Evolutionary conservation across 176 grass and related monocot species (phyloP), one percentile per base, ranked within the genome.

Genomic region (Urochloa ruziziensis): DNA sequence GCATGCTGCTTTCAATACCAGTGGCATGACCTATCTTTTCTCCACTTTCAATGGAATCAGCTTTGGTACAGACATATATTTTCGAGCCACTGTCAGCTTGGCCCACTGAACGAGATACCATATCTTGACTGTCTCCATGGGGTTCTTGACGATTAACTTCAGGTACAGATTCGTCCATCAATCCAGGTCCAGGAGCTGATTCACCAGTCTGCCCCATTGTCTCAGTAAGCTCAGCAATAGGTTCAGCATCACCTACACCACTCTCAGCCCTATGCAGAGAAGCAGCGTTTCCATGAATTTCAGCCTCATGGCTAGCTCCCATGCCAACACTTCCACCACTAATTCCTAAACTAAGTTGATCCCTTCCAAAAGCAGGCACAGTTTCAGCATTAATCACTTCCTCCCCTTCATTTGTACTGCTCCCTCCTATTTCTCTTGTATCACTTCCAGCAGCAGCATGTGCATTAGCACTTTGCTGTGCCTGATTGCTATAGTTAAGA

Each of bases 271-370:
- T 95, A 74, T 98, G 93, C 73, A 94, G 80, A 87, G 92, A 97
- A 67, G 84, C 82, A 77, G 90, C 96, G 77, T 89, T 87, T 51
- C 96, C 96, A 90, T 98, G 96, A 82, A 96, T 98, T 86, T 98
- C 96, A 78, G 96, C 96, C 73, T 98, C 96, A 65, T 98, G 91
- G 80, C 96, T 98, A 46, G 91, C 89, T 74, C 96, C 96, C 96
- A 98, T 98, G 72, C 96, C 96, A 64, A 98, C 93, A 71, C 96
- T 98, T 19, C 96, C 96, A 73, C 89, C 93, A 87, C 96, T 98
- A 35, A 96, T 77, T 74, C 96, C 96, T 63, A 98, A 82, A 83
- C 93, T 98, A 74, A 98, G 88, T 40, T 92, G 94, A 80, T 90
- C 93, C 71, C 93, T 87, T 37, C 84, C 93, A 83, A 94, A 86